These are phyloP conservation scores for Leccinum pellstonianum DNA, from an alignment of 768 basidiomycete species.

Conservation along the genomic window DNA sequence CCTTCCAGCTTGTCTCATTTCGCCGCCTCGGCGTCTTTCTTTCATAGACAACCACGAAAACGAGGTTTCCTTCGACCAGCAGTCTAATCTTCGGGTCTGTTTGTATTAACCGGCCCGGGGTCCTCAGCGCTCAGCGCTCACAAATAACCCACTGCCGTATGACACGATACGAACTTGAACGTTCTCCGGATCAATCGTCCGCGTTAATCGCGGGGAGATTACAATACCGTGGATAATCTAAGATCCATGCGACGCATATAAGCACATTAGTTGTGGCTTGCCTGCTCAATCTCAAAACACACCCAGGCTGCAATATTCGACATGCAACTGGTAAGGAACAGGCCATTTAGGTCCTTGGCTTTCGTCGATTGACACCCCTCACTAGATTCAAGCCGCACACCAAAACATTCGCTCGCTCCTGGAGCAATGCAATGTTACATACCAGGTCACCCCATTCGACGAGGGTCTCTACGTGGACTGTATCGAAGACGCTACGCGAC, in stretches of 20 bases:
- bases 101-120: too few relatives aligned
- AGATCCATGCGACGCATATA: not conserved
- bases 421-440: not conserved
- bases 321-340: not conserved
- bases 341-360: too few relatives aligned
- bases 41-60: too few relatives aligned
- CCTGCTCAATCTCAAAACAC: not conserved
- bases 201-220: not conserved
- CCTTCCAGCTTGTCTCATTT: too few relatives aligned
- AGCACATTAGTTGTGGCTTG: not conserved
- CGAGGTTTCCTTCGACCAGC: too few relatives aligned
- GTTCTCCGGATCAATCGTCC: not conserved
- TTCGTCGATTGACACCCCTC: too few relatives aligned
- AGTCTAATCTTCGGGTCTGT: too few relatives aligned
- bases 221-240: not conserved
- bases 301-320: not conserved
- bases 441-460: not conserved
- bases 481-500: not conserved
- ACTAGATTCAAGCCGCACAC: not conserved
- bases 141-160: too few relatives aligned
- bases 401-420: not conserved
- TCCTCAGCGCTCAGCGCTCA: too few relatives aligned
- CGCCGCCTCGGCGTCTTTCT: too few relatives aligned
- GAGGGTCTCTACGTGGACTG: not conserved
- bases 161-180: too few relatives aligned